Percentiles rank a stretch among this genome's conserved stretches.
Evolutionary conservation across 1,284 basidiomycete genomes (phyloP).

Genomic region (Vanrija pseudolonga): DNA sequence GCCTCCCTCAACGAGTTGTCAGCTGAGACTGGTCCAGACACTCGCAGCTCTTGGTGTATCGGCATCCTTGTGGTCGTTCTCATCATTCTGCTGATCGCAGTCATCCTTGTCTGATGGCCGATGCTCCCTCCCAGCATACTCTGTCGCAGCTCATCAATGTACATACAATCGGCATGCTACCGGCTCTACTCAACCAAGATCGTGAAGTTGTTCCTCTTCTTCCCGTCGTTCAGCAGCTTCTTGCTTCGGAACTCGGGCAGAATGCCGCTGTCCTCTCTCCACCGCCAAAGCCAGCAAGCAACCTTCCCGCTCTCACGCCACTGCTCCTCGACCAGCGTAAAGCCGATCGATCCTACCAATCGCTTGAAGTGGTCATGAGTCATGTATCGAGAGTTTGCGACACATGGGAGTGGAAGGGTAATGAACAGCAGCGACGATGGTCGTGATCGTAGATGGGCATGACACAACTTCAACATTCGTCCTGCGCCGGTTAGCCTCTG

Average conservation of each 20-base stretch:
- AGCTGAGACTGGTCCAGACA: slow-evolving; percentile 52
- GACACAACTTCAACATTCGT: slow-evolving; percentile 65
- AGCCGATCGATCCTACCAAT: slow-evolving; percentile 65
- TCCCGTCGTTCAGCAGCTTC: slow-evolving; percentile 58
- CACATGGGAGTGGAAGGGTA: slow-evolving; percentile 73
- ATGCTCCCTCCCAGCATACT: no score
- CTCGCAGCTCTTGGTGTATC: slow-evolving; percentile 69
- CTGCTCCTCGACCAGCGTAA: slow-evolving; percentile 57
- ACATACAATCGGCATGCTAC: no score
- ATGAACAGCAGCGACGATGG: slow-evolving; percentile 64
- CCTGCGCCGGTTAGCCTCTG: slow-evolving; percentile 52
- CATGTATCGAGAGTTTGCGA: slow-evolving; percentile 76
- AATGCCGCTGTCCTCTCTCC: slow-evolving; percentile 9
- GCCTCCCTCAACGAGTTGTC: no score
- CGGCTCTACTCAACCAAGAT: slow-evolving; percentile 44
- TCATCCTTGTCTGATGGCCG: slow-evolving; percentile 52
- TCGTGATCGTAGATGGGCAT: slow-evolving; percentile 57
- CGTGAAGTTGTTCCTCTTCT: slow-evolving; percentile 72
- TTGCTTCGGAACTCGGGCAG: slow-evolving; percentile 53
- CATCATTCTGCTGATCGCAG: slow-evolving; percentile 54
- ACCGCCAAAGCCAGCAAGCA: slow-evolving; percentile 46
- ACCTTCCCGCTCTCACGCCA: slow-evolving; percentile 55
- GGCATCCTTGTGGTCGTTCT: slow-evolving; percentile 56
- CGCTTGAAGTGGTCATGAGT: slow-evolving; percentile 58
- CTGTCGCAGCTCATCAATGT: no score